Evolutionary conservation across 495 filamentous ascomycete genomes (phyloP), one percentile per base, ranked within the genome.

Genomic region (Articulospora tetracladia): DNA sequence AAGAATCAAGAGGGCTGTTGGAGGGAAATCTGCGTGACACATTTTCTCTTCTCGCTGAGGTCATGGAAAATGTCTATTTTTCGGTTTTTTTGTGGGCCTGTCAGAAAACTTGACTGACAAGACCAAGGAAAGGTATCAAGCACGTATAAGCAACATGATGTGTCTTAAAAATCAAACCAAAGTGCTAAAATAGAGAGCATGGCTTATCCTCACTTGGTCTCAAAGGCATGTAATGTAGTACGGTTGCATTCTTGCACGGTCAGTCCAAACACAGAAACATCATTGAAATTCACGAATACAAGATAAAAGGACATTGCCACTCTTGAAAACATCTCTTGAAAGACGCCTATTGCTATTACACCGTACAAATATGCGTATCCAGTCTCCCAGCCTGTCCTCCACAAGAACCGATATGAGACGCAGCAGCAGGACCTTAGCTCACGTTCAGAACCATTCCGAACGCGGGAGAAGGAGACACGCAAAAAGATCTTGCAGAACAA

Each of bases 321-420:
- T 44, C 57, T 55, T 63, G 57, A 53, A 65, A 68, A 62, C 55
- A 64, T 65, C 66, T 68, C 62, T 67, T 59, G 59, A 65, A 65
- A 65, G 61, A 68, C 66, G 66, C 47, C 66, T 69, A 66, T 69
- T 69, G 66, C 66, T 68, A 68, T 68, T 68, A 68, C 66, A 69
- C 66, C 63, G 60, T 69, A 65, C 61, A 66, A 66, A 60, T 63
- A 66, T 69, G 66, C 66, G 61, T 61, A 66, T 64, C 61, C 62
- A 55, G 48, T 62, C 51, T 63, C 57, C 62, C 61, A 49, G 47
- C 55, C 59, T 46, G 58, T 55, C 55, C 57, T 53, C 47, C 53
- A 59, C 15, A 53, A 49, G 62, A 47, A 64, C 58, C 61, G 55
- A 53, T 26, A 59, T 59, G 47, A 64, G 54, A 62, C 55, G 36